Percentiles rank a stretch among this genome's conserved stretches.
Conservation (phyloP, 495 filamentous ascomycete genomes). For the Echria macrotheca region DNA sequence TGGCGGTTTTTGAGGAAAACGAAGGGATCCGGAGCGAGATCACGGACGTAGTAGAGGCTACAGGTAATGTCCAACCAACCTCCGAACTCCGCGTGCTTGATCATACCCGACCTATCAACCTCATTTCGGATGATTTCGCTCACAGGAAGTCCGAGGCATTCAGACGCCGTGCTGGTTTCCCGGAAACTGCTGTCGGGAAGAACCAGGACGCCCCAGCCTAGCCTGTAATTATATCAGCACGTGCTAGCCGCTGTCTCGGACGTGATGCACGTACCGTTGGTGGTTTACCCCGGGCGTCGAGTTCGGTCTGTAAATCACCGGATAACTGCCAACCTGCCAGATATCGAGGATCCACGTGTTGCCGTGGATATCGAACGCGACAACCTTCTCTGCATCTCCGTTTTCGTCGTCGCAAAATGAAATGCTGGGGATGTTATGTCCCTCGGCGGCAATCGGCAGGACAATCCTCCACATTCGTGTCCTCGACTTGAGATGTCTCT, state of each 20-base stretch:
- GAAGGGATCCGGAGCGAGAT: slow-evolving; percentile 11
- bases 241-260: no score
- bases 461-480: slow-evolving; percentile 40
- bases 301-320: slow-evolving; percentile 7
- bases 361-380: slow-evolving; percentile 70
- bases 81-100: no score
- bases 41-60: slow-evolving; percentile 24
- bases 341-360: slow-evolving; percentile 61
- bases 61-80: slow-evolving; percentile 25
- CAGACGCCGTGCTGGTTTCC: slow-evolving; percentile 22
- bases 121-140: slow-evolving; percentile 16
- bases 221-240: no score
- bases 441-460: slow-evolving; percentile 23
- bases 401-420: slow-evolving; percentile 63
- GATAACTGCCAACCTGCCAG: slow-evolving; percentile 36
- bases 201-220: slow-evolving; percentile 45
- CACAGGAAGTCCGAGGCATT: slow-evolving; percentile 29
- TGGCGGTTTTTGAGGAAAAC: slow-evolving; percentile 4
- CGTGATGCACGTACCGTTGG: neutral
- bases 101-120: no score
- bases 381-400: slow-evolving; percentile 59
- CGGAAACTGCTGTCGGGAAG: slow-evolving; percentile 40
- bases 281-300: neutral
- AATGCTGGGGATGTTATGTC: slow-evolving; percentile 71
- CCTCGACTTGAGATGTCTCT: slow-evolving; percentile 29